phyloP scores from a whole-genome alignment of 495 filamentous ascomycete species.

The Aspergillus homomorphus region DNA sequence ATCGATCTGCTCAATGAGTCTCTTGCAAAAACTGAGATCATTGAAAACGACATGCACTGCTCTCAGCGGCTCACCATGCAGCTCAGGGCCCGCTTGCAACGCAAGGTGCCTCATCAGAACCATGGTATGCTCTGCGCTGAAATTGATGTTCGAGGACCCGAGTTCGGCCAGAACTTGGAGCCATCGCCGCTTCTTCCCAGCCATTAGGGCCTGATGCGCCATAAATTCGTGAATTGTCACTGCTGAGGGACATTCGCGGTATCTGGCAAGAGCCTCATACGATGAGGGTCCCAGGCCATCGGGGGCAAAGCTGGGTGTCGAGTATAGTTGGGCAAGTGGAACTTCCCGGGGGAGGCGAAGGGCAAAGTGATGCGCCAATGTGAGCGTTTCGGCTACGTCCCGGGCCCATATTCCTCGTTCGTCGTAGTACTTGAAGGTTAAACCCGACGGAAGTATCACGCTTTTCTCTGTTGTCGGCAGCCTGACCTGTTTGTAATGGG shows the following conservation, averaged over 20 bases:
- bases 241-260: slow-evolving; percentile 36
- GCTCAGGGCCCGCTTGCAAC: slow-evolving; percentile 43
- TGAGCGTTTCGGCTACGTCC: slow-evolving; percentile 22
- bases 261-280: slow-evolving; percentile 42
- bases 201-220: slow-evolving; percentile 39
- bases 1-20: slow-evolving; percentile 26
- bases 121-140: slow-evolving; percentile 41
- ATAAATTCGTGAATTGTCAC: slow-evolving; percentile 51
- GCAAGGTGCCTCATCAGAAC: slow-evolving; percentile 45
- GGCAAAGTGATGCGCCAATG: slow-evolving; percentile 37
- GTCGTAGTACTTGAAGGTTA: slow-evolving; percentile 25
- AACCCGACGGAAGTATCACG: slow-evolving; percentile 21
- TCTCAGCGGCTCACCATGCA: slow-evolving; percentile 14
- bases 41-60: slow-evolving; percentile 26
- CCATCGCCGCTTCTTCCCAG: slow-evolving; percentile 48
- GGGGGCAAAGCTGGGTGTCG: slow-evolving; percentile 14
- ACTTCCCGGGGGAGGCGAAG: slow-evolving; percentile 27
- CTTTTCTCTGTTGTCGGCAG: slow-evolving; percentile 21
- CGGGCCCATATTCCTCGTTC: slow-evolving; percentile 28
- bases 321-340: slow-evolving; percentile 23
- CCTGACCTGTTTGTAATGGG: slow-evolving; percentile 37
- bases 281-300: slow-evolving; percentile 22
- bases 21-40: slow-evolving; percentile 25
- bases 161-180: slow-evolving; percentile 51
- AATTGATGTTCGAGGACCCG: slow-evolving; percentile 44